phyloP scores from a whole-genome alignment of 2,329 filamentous ascomycete species.

The Basipetospora chlamydospora region DNA sequence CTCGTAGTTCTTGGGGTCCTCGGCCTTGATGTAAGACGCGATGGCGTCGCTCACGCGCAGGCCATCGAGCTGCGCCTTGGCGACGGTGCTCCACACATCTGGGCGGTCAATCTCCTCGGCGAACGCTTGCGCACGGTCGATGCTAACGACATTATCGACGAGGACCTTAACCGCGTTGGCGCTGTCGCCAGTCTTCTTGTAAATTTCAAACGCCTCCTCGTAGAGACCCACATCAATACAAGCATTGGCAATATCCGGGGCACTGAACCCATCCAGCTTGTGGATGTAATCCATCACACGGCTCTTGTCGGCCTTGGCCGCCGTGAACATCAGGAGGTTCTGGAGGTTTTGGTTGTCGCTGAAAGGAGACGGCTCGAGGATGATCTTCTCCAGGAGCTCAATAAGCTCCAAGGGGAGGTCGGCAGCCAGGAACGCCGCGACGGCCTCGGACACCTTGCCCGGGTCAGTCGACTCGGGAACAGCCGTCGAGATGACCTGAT shows the following conservation, averaged over 20 bases:
- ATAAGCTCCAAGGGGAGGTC: slow-evolving; percentile 91
- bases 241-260: slow-evolving; percentile 81
- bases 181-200: slow-evolving; percentile 93
- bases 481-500: slow-evolving; percentile 91
- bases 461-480: slow-evolving; percentile 88
- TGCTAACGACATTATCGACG: slow-evolving; percentile 92
- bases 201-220: slow-evolving; percentile 96
- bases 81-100: slow-evolving; percentile 96
- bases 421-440: slow-evolving; percentile 80
- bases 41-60: slow-evolving; percentile 85
- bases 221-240: slow-evolving; percentile 90
- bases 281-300: slow-evolving; percentile 96
- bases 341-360: slow-evolving; percentile 95
- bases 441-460: slow-evolving; percentile 85
- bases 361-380: slow-evolving; percentile 97
- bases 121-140: slow-evolving; percentile 90
- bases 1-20: slow-evolving; percentile 80
- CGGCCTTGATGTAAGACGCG: slow-evolving; percentile 91
- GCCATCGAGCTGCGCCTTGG: slow-evolving; percentile 93
- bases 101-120: slow-evolving; percentile 88
- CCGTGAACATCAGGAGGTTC: slow-evolving; percentile 91
- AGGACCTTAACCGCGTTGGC: slow-evolving; percentile 77
- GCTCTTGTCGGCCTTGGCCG: slow-evolving; percentile 89
- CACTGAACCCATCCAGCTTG: slow-evolving; percentile 73
- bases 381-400: slow-evolving; percentile 96